These are phyloP conservation scores for Hansenula sp. DNA, from an alignment of 1,139 yeast species.

Conservation along the genomic window DNA sequence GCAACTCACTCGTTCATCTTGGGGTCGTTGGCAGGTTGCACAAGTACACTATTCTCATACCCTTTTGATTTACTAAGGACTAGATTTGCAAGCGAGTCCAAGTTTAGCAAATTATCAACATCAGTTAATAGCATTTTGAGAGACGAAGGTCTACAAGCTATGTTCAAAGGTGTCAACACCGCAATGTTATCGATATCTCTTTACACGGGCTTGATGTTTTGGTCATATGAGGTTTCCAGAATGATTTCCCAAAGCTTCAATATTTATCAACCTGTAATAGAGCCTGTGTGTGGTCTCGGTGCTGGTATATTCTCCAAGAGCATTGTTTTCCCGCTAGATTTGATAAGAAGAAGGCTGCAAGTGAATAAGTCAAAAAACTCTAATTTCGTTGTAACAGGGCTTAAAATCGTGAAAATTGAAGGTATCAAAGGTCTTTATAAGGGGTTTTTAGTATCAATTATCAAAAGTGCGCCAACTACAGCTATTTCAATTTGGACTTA, in stretches of 20 bases:
- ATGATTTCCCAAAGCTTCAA: conserved; percentile 7
- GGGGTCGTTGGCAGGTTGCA: conserved; percentile 75
- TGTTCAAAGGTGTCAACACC: conserved; percentile 61
- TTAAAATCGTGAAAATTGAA: conserved; percentile 44
- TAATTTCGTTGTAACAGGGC: conserved; percentile 27
- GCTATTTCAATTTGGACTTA: conserved; percentile 74
- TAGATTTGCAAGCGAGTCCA: conserved; percentile 62
- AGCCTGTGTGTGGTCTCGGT: conserved; percentile 64
- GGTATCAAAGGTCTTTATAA: conserved; percentile 69
- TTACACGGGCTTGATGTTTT: conserved; percentile 66
- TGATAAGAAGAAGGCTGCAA: conserved; percentile 76
- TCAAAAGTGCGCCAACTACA: conserved; percentile 81
- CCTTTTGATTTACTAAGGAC: conserved; percentile 89
- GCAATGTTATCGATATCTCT: conserved; percentile 63
- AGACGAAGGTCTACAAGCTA: conserved; percentile 52
- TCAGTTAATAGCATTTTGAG: conserved; percentile 40
- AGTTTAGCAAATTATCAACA: conserved; percentile 42
- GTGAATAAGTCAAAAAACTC: conserved; percentile 42
- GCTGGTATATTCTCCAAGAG: conserved; percentile 80
- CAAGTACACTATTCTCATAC: conserved; percentile 71
- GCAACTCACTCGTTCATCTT: conserved; percentile 53
- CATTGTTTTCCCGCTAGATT: conserved; percentile 79
- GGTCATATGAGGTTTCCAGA: conserved; percentile 49
- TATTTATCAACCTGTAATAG: conserved; percentile 34
- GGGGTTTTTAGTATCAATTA: conserved; percentile 64